Base-by-base conservation (phyloP, 2,329 filamentous ascomycete genomes). In the Fusarium sublunatum region DNA sequence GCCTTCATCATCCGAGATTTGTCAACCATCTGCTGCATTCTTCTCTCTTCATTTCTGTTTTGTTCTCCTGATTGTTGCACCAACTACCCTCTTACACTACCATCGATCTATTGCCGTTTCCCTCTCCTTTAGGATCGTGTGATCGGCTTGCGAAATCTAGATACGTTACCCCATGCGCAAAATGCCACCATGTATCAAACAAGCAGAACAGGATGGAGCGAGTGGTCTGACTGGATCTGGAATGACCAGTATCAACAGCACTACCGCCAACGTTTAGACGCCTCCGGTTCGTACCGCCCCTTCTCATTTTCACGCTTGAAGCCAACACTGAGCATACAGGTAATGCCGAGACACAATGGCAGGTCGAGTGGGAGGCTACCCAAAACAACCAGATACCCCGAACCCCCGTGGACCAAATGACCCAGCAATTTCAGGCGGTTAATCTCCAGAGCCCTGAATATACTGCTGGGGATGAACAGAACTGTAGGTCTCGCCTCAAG, bases 211-310 rank as follows among this genome's bases (percentile, higher is more conserved):
- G 39, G 40, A 62, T 67, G 62, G 61, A 50, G 60, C 49, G 51
- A 53, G 31, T 71, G 69, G 69, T 66, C 65, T 26, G 61, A 67
- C 5, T 77, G 75, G 75, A 58, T 60, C 15, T 75, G 65, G 66
- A 68, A 69, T 24, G 22, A 24, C 13, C 55, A 67, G 6, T 65
- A 73, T 34, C 35, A 59, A 12, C 61, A 69, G 51, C 69, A 73
- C 42, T 77, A 72, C 44, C 72, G 70, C 45, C 66, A 68, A 15
- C 68, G 73, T 40, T 57, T 62, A 54, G 67, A 73, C 44, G 49
- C 43, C 34, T 58, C 70, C 45, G 76, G 76, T 77, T 64, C 31
- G 57, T 41, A 7, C 42, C 40, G 15, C 15, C 24, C 28, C 32
- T n/a, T 28, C 57, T 22, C 34, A 13, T 35, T 4, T 29, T 12